Evolutionary conservation across 2,329 filamentous ascomycete genomes (phyloP).

Genomic region (Cladophialophora exuberans): DNA sequence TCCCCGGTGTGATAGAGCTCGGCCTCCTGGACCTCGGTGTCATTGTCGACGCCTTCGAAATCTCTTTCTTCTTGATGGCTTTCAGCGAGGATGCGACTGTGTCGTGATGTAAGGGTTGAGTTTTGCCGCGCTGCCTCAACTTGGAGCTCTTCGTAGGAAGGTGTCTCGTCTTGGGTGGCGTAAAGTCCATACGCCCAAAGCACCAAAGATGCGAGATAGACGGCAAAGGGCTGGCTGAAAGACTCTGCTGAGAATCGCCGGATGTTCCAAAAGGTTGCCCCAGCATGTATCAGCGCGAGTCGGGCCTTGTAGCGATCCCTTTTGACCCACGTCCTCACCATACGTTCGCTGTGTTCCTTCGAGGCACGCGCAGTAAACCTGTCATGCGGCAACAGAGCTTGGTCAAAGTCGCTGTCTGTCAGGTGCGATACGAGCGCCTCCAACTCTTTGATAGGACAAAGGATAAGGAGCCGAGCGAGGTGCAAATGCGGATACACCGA

Average conservation of each 20-base stretch:
- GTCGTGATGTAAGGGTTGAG: too few relatives aligned
- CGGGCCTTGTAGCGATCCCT: conserved; percentile 60
- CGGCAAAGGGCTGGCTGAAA: conserved; percentile 51
- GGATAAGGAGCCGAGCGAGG: conserved; percentile 55
- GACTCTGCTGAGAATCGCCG: conserved; percentile 52
- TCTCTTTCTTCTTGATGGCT: too few relatives aligned
- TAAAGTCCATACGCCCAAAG: conserved; percentile 53
- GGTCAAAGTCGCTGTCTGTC: conserved; percentile 40
- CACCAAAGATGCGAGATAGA: conserved; percentile 50
- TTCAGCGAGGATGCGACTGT: too few relatives aligned
- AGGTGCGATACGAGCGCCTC: conserved; percentile 48
- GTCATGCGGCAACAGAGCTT: conserved; percentile 30
- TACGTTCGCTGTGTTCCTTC: conserved; percentile 40
- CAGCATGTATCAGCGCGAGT: conserved; percentile 57
- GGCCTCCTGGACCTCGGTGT: too few relatives aligned
- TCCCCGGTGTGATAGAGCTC: too few relatives aligned
- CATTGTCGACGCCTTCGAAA: too few relatives aligned
- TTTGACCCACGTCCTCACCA: conserved; percentile 53
- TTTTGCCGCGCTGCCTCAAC: too few relatives aligned
- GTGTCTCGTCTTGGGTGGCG: not conserved
- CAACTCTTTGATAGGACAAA: conserved; percentile 55
- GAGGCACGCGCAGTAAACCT: conserved; percentile 32
- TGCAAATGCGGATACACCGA: conserved; percentile 60
- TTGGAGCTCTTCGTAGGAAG: conserved; percentile 32
- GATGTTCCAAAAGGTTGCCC: conserved; percentile 56